Evolutionary conservation across 805 yeast species (phyloP).

Genomic region (Candida pseudofarinosa): DNA sequence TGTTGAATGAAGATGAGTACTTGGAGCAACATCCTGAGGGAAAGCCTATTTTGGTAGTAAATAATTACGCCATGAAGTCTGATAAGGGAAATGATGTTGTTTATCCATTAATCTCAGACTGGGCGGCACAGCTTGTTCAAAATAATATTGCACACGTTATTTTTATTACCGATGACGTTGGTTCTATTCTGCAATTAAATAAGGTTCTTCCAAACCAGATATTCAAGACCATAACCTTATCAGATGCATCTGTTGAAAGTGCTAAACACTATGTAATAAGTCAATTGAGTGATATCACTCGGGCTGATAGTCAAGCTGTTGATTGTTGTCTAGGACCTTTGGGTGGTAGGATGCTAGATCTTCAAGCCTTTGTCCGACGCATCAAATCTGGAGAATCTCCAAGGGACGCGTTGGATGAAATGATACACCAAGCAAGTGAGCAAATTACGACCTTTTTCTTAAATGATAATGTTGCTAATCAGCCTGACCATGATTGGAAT

Average conservation of each 20-base stretch:
- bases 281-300: conserved; percentile 37
- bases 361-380: conserved; percentile 86
- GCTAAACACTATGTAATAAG: conserved; percentile 67
- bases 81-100: conserved; percentile 54
- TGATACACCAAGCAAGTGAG: conserved; percentile 80
- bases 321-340: conserved; percentile 63
- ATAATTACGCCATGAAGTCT: conserved; percentile 61
- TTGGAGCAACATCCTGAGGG: conserved; percentile 80
- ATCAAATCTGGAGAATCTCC: conserved; percentile 86
- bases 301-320: conserved; percentile 34
- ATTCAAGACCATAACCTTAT: conserved; percentile 65
- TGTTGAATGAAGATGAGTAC: conserved; percentile 70
- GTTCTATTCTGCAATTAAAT: conserved; percentile 63
- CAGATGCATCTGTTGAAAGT: conserved; percentile 74
- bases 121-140: conserved; percentile 78
- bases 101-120: conserved; percentile 73
- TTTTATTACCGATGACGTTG: conserved; percentile 80
- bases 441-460: conserved; percentile 81
- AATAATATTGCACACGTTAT: conserved; percentile 87
- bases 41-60: conserved; percentile 82
- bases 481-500: conserved; percentile 49
- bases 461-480: conserved; percentile 15
- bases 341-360: conserved; percentile 93
- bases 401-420: conserved; percentile 66
- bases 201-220: conserved; percentile 83